Conservation (phyloP, 164 flowering plant species). For the Magnolia kwangsiensis region DNA sequence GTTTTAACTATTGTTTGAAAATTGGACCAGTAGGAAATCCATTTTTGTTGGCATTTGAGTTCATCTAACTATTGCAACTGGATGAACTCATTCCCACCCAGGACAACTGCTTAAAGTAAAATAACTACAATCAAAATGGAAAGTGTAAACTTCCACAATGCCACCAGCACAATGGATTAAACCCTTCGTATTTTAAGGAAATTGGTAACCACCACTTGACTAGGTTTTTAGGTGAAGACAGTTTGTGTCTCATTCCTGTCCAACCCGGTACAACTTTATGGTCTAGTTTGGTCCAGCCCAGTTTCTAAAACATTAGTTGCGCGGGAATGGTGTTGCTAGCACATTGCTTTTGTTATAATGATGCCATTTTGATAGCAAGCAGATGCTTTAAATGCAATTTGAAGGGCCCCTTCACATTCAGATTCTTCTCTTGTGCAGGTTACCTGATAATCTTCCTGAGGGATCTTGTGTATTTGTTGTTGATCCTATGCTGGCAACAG, state of each 20-base stretch:
- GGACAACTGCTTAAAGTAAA: too few relatives aligned
- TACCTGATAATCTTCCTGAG: constrained; percentile 78
- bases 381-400: neutral
- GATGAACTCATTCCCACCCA: too few relatives aligned
- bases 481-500: constrained; percentile 99
- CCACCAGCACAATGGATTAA: neutral
- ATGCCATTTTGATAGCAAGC: neutral
- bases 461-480: constrained; percentile 79
- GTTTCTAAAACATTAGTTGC: too few relatives aligned
- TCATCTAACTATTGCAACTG: too few relatives aligned
- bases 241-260: neutral
- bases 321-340: neutral
- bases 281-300: too few relatives aligned
- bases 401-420: neutral
- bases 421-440: constrained; percentile 34
- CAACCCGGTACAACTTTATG: neutral
- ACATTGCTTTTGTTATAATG: neutral
- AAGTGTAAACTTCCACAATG: neutral
- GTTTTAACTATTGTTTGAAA: neutral
- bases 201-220: too few relatives aligned
- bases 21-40: neutral
- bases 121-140: neutral
- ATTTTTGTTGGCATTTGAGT: neutral
- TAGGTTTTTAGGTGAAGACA: too few relatives aligned
- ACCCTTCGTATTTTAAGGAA: too few relatives aligned